Percentiles rank a stretch among this genome's conserved stretches.
phyloP scores from a whole-genome alignment of 768 basidiomycete genomes.

The Podaxis sp. region DNA sequence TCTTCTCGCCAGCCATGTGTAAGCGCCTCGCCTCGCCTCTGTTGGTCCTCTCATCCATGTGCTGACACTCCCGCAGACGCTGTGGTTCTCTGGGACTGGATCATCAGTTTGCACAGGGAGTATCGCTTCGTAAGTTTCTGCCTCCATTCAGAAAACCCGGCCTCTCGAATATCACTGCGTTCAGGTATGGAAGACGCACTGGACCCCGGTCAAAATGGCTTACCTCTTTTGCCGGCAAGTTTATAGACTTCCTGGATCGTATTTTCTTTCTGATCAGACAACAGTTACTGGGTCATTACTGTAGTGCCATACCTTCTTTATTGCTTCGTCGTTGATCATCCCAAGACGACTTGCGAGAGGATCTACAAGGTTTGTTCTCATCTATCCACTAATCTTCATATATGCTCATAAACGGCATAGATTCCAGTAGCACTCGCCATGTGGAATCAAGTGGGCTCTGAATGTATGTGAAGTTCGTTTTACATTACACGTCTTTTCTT shows the following conservation, averaged over 20 bases:
- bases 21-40: constrained; percentile 24
- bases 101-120: constrained; percentile 72
- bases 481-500: constrained; percentile 11
- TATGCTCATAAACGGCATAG: constrained; percentile 29
- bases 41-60: constrained; percentile 25
- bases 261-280: constrained; percentile 16
- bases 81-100: constrained; percentile 83
- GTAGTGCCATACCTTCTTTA: constrained; percentile 78
- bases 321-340: constrained; percentile 70
- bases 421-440: constrained; percentile 78
- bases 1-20: constrained; percentile 62
- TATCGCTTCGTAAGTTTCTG: constrained; percentile 60
- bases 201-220: constrained; percentile 81
- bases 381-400: background rate
- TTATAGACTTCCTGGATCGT: constrained; percentile 15
- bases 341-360: constrained; percentile 56
- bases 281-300: constrained; percentile 77
- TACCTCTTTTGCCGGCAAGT: constrained; percentile 81
- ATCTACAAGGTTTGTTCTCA: constrained; percentile 55
- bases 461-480: constrained; percentile 42
- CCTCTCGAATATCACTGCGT: constrained; percentile 14
- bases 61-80: constrained; percentile 47
- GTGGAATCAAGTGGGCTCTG: constrained; percentile 86
- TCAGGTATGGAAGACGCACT: constrained; percentile 78
- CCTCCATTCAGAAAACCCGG: constrained; percentile 17